Conservation (phyloP, 1,284 basidiomycete genomes). For the Tilletia walkeri region DNA sequence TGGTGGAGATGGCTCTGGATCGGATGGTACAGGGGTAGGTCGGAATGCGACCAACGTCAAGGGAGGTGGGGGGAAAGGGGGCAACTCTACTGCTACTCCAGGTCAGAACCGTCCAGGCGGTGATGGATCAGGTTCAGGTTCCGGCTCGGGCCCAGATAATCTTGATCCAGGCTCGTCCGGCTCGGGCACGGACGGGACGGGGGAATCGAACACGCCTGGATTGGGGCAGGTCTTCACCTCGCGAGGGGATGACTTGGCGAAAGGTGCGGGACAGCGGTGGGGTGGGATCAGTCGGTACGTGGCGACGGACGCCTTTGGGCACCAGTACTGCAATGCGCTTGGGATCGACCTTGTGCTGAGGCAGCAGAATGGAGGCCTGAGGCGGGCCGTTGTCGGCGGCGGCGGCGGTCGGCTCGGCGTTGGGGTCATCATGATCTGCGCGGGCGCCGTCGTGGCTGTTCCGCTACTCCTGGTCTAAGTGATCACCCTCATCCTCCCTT, state of each 20-base stretch:
- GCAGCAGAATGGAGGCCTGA: conserved; percentile 23
- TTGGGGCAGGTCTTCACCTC: not conserved
- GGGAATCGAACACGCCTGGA: not conserved
- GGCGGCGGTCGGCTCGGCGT: too few relatives aligned
- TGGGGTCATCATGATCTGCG: too few relatives aligned
- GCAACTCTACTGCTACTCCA: not conserved
- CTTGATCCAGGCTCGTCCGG: not conserved
- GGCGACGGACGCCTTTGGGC: conserved; percentile 52
- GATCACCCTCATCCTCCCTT: too few relatives aligned
- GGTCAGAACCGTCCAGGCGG: not conserved
- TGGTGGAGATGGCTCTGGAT: conserved; percentile 39
- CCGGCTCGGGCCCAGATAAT: not conserved
- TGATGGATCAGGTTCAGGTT: not conserved
- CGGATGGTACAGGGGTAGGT: not conserved
- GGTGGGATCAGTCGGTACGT: conserved; percentile 49
- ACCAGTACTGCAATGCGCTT: conserved; percentile 51
- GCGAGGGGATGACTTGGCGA: conserved; percentile 21
- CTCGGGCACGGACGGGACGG: not conserved
- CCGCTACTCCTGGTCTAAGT: too few relatives aligned
- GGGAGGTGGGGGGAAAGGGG: conserved; percentile 2
- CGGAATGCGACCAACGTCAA: not conserved
- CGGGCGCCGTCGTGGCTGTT: too few relatives aligned
- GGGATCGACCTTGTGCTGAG: conserved; percentile 46
- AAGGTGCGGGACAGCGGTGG: conserved; percentile 33
- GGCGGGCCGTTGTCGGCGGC: not conserved